These are phyloP conservation scores for Suillus placidus DNA, from an alignment of 768 basidiomycete genomes.

Conservation along the genomic window DNA sequence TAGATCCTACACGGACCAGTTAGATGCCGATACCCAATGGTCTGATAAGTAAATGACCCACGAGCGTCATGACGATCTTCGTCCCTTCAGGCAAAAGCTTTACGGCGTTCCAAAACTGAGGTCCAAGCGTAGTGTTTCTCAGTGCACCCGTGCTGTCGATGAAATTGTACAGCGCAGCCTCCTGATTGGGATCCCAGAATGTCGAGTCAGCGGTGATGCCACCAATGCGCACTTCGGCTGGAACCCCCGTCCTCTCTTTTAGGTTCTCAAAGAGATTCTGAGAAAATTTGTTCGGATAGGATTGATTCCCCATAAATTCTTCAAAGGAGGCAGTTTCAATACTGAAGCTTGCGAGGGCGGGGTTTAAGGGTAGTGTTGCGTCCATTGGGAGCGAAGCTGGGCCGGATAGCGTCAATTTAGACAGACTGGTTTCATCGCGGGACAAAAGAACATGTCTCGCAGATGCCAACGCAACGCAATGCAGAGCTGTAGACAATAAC, in stretches of 20 bases:
- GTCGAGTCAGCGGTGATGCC: slow-evolving; percentile 60
- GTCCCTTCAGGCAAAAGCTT: slow-evolving; percentile 47
- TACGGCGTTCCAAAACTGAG: slow-evolving; percentile 51
- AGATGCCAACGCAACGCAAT: slow-evolving; percentile 10
- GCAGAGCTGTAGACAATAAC: background rate
- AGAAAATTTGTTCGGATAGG: slow-evolving; percentile 46
- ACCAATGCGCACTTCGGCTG: slow-evolving; percentile 52
- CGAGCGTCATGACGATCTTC: slow-evolving; percentile 49
- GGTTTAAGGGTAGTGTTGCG: slow-evolving; percentile 47
- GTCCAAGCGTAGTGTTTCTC: slow-evolving; percentile 54
- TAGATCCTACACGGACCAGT: slow-evolving; percentile 38
- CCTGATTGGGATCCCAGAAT: slow-evolving; percentile 46
- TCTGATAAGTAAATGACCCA: slow-evolving; percentile 20
- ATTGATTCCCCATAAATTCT: slow-evolving; percentile 49
- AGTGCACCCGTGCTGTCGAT: slow-evolving; percentile 46
- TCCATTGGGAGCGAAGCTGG: slow-evolving; percentile 44
- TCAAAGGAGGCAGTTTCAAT: slow-evolving; percentile 59
- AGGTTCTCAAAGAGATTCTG: slow-evolving; percentile 49
- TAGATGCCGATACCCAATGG: background rate
- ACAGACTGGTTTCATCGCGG: slow-evolving; percentile 8
- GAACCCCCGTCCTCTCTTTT: slow-evolving; percentile 44
- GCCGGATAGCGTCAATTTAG: slow-evolving; percentile 40
- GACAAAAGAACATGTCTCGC: slow-evolving; percentile 17
- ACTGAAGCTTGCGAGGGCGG: slow-evolving; percentile 53
- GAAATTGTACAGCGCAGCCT: slow-evolving; percentile 38